Percentiles rank a stretch among this genome's conserved stretches.
These are phyloP conservation scores for Chrysoporthe austroafricana DNA, from an alignment of 2,329 filamentous ascomycete genomes.

Conservation along the genomic window DNA sequence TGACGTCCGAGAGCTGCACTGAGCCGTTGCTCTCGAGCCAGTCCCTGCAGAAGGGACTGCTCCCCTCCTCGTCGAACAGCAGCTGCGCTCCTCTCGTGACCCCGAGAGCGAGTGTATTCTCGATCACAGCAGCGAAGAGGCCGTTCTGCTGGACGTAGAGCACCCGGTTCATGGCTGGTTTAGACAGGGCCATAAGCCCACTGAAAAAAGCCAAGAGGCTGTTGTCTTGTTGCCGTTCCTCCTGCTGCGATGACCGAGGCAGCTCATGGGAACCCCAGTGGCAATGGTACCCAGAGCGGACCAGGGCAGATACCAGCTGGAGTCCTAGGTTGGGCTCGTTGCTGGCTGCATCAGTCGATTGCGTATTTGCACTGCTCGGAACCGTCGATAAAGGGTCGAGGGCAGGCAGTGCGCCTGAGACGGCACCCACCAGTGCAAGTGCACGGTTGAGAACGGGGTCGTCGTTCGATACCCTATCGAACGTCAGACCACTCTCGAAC, in stretches of 20 bases:
- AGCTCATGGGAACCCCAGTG: background rate
- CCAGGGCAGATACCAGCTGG: background rate
- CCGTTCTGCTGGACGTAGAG: conserved; percentile 31
- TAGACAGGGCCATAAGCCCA: conserved; percentile 2
- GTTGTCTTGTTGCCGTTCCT: conserved; percentile 1
- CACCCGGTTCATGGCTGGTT: conserved; percentile 14
- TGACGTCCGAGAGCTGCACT: conserved; percentile 33
- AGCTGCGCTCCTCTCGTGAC: conserved; percentile 33
- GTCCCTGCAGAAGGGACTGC: conserved; percentile 40
- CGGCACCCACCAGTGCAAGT: background rate
- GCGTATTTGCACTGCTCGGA: background rate
- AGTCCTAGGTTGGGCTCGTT: background rate
- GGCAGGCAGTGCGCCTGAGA: background rate
- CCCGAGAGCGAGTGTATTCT: conserved; percentile 43
- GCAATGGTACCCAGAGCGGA: background rate
- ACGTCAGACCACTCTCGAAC: background rate
- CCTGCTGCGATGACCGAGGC: background rate
- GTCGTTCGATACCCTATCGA: conserved; percentile 3
- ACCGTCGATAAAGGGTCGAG: background rate
- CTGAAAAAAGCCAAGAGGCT: conserved; percentile 13
- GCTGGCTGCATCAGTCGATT: background rate
- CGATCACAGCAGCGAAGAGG: conserved; percentile 42
- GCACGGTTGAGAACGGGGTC: background rate
- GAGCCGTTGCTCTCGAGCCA: conserved; percentile 33
- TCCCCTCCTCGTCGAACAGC: conserved; percentile 35